Evolutionary conservation across 352 stramenopile genomes (phyloP), one percentile per base, ranked within the genome.

Genomic region (Phytophthora crassamura): DNA sequence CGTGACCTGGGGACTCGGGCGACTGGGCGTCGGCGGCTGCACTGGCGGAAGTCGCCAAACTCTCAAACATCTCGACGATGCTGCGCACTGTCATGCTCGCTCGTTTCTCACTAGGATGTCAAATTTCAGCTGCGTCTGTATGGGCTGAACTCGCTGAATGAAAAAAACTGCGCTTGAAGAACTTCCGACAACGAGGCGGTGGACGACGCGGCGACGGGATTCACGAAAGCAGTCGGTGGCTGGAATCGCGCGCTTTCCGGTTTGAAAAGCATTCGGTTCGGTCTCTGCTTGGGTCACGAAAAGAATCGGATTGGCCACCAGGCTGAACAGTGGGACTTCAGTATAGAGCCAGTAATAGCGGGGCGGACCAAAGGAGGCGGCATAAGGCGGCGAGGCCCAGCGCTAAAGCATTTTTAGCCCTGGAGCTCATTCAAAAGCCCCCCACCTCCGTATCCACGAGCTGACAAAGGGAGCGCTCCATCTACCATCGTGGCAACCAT

Each of bases 51-150:
- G 51, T 30, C 10, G 69, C 59, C 54, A 77, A 59, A 40, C 42
- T 68, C 48, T 77, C 69, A 33, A 77, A 77, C 69, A 74, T 71
- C 50, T 67, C 33, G 16, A 77, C 64, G 50, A 77, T 74, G 51
- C 53, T 71, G 55, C 59, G 64, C 45, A 77, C 69, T 61, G 58
- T 77, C 69, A 77, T 77, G 50, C 55, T 67, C 32, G 52, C 22
- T 64, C 36, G 28, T 25, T 25, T 25, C 22, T 25, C 22, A 25
- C 22, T 25, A 25, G 22, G 22, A 25, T 25, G 22, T 25, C 25
- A 22, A 50, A 36, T 40, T 32, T 9, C n/a, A 5, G 33, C 50
- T 54, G 28, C 28, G 43, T 59, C 18, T 58, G 22, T 25, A 25
- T 9, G 14, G 18, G 45, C 30, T 55, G 34, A 22, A 49, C 68